These are phyloP conservation scores for Kurtzmaniella cleridarum DNA, from an alignment of 805 yeast species.

Conservation along the genomic window DNA sequence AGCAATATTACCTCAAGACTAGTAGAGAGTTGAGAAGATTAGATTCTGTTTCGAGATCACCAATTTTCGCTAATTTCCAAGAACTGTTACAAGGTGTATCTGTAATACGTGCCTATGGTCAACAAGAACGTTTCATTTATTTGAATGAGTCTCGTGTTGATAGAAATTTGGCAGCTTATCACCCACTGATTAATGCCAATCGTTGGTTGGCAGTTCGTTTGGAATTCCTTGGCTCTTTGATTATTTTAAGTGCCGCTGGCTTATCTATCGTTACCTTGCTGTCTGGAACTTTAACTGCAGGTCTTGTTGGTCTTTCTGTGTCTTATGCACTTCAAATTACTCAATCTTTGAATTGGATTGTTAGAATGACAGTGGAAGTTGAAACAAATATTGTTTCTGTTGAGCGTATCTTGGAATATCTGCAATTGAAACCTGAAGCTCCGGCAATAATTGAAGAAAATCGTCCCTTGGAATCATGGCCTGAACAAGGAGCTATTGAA, in stretches of 20 bases:
- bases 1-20: slow-evolving; percentile 68
- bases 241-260: slow-evolving; percentile 83
- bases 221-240: slow-evolving; percentile 84
- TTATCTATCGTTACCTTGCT: slow-evolving; percentile 69
- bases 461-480: slow-evolving; percentile 52
- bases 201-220: slow-evolving; percentile 97
- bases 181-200: slow-evolving; percentile 88
- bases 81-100: slow-evolving; percentile 74
- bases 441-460: slow-evolving; percentile 57
- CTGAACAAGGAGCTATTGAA: slow-evolving; percentile 30
- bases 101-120: slow-evolving; percentile 70
- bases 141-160: slow-evolving; percentile 73
- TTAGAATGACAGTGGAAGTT: slow-evolving; percentile 97
- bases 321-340: slow-evolving; percentile 92
- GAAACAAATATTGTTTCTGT: slow-evolving; percentile 97
- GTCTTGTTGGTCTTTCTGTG: slow-evolving; percentile 89
- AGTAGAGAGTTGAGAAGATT: slow-evolving; percentile 80
- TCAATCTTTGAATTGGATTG: slow-evolving; percentile 94
- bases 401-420: slow-evolving; percentile 88
- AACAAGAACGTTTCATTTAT: slow-evolving; percentile 55
- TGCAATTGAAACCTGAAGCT: slow-evolving; percentile 74
- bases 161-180: slow-evolving; percentile 84
- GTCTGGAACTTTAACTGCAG: slow-evolving; percentile 75
- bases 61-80: slow-evolving; percentile 80
- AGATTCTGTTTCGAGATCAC: slow-evolving; percentile 75